Percentiles rank a stretch among this genome's conserved stretches.
Evolutionary conservation across 1,284 basidiomycete genomes (phyloP).

Genomic region (Apiotrichum brassicae): DNA sequence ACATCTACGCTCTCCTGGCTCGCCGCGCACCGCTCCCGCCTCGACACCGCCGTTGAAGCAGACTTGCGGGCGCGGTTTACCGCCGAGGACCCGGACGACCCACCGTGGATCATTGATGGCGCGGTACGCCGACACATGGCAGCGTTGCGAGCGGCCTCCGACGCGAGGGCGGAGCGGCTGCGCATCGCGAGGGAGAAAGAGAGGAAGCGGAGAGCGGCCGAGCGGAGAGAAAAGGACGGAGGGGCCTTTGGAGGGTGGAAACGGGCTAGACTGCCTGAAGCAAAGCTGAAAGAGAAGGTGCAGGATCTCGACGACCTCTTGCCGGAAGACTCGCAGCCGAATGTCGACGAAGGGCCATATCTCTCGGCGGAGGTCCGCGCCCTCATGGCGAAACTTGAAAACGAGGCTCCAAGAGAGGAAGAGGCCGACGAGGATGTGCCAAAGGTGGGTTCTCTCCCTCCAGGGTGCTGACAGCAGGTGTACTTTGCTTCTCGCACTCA

Average conservation of each 20-base stretch:
- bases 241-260: constrained; percentile 19
- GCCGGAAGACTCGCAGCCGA: constrained; percentile 53
- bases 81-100: constrained; percentile 49
- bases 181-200: not conserved
- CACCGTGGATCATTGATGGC: constrained; percentile 75
- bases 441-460: constrained; percentile 30
- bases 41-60: constrained; percentile 24
- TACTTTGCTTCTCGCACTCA: constrained; percentile 94
- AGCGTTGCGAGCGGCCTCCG: constrained; percentile 61
- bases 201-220: constrained; percentile 54
- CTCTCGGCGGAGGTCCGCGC: constrained; percentile 28
- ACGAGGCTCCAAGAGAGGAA: constrained; percentile 54
- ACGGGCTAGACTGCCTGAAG: constrained; percentile 3
- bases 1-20: constrained; percentile 77
- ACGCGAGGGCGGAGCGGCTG: constrained; percentile 59
- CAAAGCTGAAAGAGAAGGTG: constrained; percentile 23
- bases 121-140: constrained; percentile 59
- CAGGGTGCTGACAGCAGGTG: constrained; percentile 49
- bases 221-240: constrained; percentile 48
- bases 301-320: constrained; percentile 55
- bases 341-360: constrained; percentile 16
- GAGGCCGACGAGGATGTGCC: constrained; percentile 43
- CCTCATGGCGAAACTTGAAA: constrained; percentile 52
- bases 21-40: constrained; percentile 42
- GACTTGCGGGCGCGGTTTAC: constrained; percentile 27